Evolutionary conservation across 306 rosid genomes (phyloP).

Genomic region (Sesbania bispinosa): DNA sequence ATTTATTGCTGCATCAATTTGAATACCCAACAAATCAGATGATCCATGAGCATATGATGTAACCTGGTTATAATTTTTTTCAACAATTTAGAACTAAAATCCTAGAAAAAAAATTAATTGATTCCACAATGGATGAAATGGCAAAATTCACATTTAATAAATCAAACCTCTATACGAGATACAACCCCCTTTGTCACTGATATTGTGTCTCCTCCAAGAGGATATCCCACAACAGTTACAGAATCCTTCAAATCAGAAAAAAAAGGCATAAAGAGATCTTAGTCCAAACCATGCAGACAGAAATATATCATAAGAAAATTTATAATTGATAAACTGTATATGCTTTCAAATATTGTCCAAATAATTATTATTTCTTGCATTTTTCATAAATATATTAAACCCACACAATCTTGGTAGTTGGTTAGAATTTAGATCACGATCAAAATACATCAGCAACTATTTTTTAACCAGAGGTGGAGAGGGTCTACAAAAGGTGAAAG

Average conservation of each 20-base stretch:
- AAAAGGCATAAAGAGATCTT: background rate
- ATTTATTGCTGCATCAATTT: slow-evolving; percentile 97
- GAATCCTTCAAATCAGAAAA: slow-evolving; percentile 69
- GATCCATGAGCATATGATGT: slow-evolving; percentile 97
- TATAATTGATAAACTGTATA: background rate
- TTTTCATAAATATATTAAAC: slow-evolving; percentile 1
- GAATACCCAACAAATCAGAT: slow-evolving; percentile 94
- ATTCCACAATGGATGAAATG: background rate
- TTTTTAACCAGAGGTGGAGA: background rate
- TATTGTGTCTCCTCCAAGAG: slow-evolving; percentile 98
- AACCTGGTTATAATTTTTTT: slow-evolving; percentile 60
- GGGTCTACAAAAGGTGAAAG: slow-evolving; percentile 6
- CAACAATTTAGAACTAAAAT: slow-evolving; percentile 18
- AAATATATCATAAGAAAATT: slow-evolving; percentile 6
- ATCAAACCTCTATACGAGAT: slow-evolving; percentile 91
- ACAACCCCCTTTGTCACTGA: slow-evolving; percentile 99
- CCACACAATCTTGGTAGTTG: slow-evolving; percentile 5
- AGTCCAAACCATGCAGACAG: slow-evolving; percentile 7
- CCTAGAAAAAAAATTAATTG: background rate
- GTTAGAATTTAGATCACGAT: background rate
- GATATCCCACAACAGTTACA: slow-evolving; percentile 98
- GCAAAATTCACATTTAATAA: slow-evolving; percentile 9
- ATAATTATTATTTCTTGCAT: background rate
- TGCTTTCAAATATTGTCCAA: background rate
- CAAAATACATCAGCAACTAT: slow-evolving; percentile 13